Percentiles rank a stretch among this genome's conserved stretches.
These are phyloP conservation scores for Rhodotorula sp. DNA, from an alignment of 1,284 basidiomycete genomes.

Conservation along the genomic window DNA sequence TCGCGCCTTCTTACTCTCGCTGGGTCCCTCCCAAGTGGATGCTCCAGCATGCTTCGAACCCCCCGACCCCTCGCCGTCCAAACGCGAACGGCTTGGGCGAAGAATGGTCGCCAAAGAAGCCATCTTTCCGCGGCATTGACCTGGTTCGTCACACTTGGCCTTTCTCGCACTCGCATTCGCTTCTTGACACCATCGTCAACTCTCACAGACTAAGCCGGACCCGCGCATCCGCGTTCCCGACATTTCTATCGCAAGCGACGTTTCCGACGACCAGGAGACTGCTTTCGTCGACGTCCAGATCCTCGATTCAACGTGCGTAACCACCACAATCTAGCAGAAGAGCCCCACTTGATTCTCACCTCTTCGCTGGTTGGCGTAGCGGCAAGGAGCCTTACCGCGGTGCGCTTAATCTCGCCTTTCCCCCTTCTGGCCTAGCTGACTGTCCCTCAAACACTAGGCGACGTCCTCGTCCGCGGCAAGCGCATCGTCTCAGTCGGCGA, in stretches of 20 bases:
- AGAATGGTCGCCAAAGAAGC: slow-evolving; percentile 4
- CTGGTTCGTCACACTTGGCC: not conserved
- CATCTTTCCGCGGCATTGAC: slow-evolving; percentile 5
- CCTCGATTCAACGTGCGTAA: slow-evolving; percentile 32
- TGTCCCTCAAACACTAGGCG: slow-evolving; percentile 14
- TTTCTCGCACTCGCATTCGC: not conserved
- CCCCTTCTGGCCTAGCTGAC: too few relatives aligned
- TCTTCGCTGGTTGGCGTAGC: not conserved
- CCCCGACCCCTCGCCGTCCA: slow-evolving; percentile 3
- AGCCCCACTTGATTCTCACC: slow-evolving; percentile 24
- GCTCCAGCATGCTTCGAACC: slow-evolving; percentile 6
- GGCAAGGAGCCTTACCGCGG: not conserved
- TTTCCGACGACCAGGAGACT: not conserved
- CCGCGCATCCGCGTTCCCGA: slow-evolving; percentile 8
- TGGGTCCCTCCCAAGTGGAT: slow-evolving; percentile 9
- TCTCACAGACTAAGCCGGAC: slow-evolving; percentile 11
- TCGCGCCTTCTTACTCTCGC: slow-evolving; percentile 6
- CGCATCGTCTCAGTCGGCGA: slow-evolving; percentile 42
- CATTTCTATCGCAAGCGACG: slow-evolving; percentile 5
- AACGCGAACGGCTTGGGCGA: slow-evolving; percentile 10
- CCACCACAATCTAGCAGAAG: slow-evolving; percentile 47
- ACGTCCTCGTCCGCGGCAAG: slow-evolving; percentile 48
- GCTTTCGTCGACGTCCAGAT: slow-evolving; percentile 46
- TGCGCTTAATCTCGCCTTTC: too few relatives aligned
- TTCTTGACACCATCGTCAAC: not conserved